Base-by-base conservation (phyloP, 2,329 filamentous ascomycete genomes). In the Tolypocladium album region DNA sequence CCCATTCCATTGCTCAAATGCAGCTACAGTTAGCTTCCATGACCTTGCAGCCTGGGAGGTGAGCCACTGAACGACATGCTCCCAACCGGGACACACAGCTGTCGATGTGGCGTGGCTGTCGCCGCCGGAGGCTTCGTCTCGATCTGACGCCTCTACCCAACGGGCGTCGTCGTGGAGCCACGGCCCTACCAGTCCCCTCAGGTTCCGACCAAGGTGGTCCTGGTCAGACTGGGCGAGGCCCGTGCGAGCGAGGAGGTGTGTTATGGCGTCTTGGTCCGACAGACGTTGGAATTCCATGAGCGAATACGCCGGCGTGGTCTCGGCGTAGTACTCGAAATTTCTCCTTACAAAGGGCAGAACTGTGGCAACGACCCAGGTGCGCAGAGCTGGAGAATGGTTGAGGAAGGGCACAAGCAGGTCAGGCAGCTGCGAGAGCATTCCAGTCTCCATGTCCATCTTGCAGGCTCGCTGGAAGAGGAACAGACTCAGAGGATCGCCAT, bases 1-100 rank as follows among this genome's bases (percentile, higher is more conserved):
- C 0, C 89, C 89, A 66, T 87, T 84, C 89, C 89, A 93, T 64
- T 88, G 82, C 62, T 86, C 81, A 40, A 92, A 76, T 9, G 82
- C 85, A 56, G 79, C 78, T 39, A 86, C 77, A n/a, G 84, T 82
- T n/a, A 85, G 75, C 34, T 72, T 75, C 79, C 90, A 88, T 20
- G 84, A 81, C 24, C 76, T 77, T 4, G 77, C 76, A 0, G 88
- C 85, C 62, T 85, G 82, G 3, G 74, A 68, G 17, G 82, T 77
- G 45, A 93, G 77, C 88, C 88, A 92, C 59, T 81, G 77, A 58
- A 89, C 83, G 4, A 88, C 77, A 63, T 82, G 79, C 63, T 90
- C 85, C 88, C 88, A 92, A 9, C 85, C 87, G 50, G 81, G 70
- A 71, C 82, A 80, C 60, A 76, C 71, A 57, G 72, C 60, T n/a